Percentiles rank a stretch among this genome's conserved stretches.
These are phyloP conservation scores for Coemansia sp. DNA, from an alignment of 192 early-diverging fungal genomes.

Conservation along the genomic window DNA sequence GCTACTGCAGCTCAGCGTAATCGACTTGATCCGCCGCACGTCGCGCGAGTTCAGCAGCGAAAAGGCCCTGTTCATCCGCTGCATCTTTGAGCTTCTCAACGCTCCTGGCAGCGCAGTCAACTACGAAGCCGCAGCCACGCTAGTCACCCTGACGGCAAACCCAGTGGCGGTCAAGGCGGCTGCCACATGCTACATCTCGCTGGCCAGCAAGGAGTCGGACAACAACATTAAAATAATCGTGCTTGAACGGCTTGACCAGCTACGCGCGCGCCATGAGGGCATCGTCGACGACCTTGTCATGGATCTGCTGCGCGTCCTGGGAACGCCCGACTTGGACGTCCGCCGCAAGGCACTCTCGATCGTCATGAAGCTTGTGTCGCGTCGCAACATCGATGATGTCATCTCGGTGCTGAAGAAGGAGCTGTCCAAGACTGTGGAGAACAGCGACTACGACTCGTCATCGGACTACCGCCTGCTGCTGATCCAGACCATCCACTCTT, in stretches of 20 bases:
- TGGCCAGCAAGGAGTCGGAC: constrained; percentile 90
- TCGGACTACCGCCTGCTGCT: constrained; percentile 92
- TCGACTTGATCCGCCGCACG: constrained; percentile 94
- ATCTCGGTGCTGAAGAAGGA: constrained; percentile 95
- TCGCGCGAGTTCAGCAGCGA: constrained; percentile 76
- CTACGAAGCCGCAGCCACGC: constrained; percentile 94
- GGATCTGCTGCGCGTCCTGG: constrained; percentile 90
- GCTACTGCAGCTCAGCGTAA: constrained; percentile 86
- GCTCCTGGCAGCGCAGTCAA: constrained; percentile 86
- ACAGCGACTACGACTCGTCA: constrained; percentile 76
- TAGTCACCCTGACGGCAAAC: constrained; percentile 84
- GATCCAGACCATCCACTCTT: constrained; percentile 93
- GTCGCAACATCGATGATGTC: constrained; percentile 90
- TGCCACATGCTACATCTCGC: constrained; percentile 85
- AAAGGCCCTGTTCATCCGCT: constrained; percentile 92
- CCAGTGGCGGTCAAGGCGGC: constrained; percentile 91
- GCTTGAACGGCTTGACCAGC: constrained; percentile 82
- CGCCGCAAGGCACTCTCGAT: constrained; percentile 84
- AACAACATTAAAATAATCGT: constrained; percentile 99
- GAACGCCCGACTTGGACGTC: constrained; percentile 92
- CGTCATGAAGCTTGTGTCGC: constrained; percentile 87
- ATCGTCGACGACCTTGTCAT: constrained; percentile 92
- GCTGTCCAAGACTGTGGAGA: constrained; percentile 86
- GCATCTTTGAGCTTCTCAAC: constrained; percentile 82
- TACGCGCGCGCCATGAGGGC: constrained; percentile 81